These are phyloP conservation scores for Alisma plantagoaquatica DNA, from an alignment of 106 monocot genomes.

Conservation along the genomic window DNA sequence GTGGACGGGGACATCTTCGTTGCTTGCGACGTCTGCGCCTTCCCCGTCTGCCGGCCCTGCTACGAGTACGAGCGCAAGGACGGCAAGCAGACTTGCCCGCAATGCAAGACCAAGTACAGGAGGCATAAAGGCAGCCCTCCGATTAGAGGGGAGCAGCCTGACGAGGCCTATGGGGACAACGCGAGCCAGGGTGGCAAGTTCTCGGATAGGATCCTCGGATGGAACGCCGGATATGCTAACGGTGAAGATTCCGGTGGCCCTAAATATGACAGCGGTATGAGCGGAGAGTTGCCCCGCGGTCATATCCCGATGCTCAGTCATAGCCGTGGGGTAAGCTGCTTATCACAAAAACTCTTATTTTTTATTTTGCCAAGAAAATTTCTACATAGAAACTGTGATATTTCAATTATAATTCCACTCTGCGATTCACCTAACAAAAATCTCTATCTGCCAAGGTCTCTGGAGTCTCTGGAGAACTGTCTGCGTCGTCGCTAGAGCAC, in stretches of 20 bases:
- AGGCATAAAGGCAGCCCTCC: conserved; percentile 62
- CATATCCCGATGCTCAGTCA: conserved; percentile 53
- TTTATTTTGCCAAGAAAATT: too few species aligned
- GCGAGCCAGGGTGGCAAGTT: conserved; percentile 52
- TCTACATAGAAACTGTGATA: too few species aligned
- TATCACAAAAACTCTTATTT: too few species aligned
- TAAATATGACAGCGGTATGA: conserved; percentile 64
- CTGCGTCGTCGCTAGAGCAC: conserved; percentile 66
- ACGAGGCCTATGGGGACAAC: conserved; percentile 56
- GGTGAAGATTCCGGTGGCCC: conserved; percentile 45
- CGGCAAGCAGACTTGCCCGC: conserved; percentile 50
- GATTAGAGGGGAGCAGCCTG: conserved; percentile 60
- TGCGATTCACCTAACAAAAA: too few species aligned
- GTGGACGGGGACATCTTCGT: conserved; percentile 36
- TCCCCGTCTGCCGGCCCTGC: conserved; percentile 55
- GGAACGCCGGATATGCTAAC: conserved; percentile 55
- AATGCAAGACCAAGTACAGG: conserved; percentile 54
- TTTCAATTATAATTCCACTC: too few species aligned
- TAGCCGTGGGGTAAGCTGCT: conserved; percentile 25
- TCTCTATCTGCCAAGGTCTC: too few species aligned
- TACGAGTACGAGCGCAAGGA: conserved; percentile 65
- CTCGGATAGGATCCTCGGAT: conserved; percentile 41
- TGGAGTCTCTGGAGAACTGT: conserved; percentile 74
- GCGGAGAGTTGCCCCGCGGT: conserved; percentile 59
- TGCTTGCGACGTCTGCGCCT: conserved; percentile 41